Evolutionary conservation across 2,329 filamentous ascomycete species (phyloP).

Genomic region (Cyclaneusma minus): DNA sequence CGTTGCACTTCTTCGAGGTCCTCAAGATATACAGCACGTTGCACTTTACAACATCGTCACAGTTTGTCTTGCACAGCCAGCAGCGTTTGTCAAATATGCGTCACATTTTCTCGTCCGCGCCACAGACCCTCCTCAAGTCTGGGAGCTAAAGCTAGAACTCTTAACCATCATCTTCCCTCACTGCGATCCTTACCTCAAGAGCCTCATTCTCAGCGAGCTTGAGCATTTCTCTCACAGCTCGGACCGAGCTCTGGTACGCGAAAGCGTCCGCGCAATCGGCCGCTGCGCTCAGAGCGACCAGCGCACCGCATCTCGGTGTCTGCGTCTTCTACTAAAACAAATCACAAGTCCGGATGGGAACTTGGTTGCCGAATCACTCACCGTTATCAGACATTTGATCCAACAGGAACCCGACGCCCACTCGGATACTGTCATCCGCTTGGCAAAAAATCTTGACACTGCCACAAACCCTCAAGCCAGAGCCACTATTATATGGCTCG

Average conservation of each 20-base stretch:
- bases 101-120: slow-evolving; percentile 79
- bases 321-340: slow-evolving; percentile 70
- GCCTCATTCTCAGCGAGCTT: slow-evolving; percentile 78
- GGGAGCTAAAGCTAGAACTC: slow-evolving; percentile 83
- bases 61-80: slow-evolving; percentile 64
- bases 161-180: slow-evolving; percentile 84
- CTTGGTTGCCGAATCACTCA: slow-evolving; percentile 81
- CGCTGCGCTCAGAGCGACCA: slow-evolving; percentile 73
- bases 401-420: slow-evolving; percentile 77
- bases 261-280: slow-evolving; percentile 84
- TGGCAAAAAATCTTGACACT: slow-evolving; percentile 83
- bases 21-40: slow-evolving; percentile 76
- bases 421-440: slow-evolving; percentile 66
- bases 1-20: slow-evolving; percentile 68
- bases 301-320: slow-evolving; percentile 58
- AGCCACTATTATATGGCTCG: slow-evolving; percentile 93
- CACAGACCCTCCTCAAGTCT: slow-evolving; percentile 66
- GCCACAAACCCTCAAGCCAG: slow-evolving; percentile 77
- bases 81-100: slow-evolving; percentile 73
- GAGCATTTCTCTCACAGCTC: slow-evolving; percentile 77
- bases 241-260: slow-evolving; percentile 66
- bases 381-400: slow-evolving; percentile 89
- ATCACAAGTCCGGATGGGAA: slow-evolving; percentile 79
- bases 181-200: slow-evolving; percentile 59
- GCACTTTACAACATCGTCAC: slow-evolving; percentile 90